Conservation (phyloP, 2,329 filamentous ascomycete species). For the Cladosporium sp. region DNA sequence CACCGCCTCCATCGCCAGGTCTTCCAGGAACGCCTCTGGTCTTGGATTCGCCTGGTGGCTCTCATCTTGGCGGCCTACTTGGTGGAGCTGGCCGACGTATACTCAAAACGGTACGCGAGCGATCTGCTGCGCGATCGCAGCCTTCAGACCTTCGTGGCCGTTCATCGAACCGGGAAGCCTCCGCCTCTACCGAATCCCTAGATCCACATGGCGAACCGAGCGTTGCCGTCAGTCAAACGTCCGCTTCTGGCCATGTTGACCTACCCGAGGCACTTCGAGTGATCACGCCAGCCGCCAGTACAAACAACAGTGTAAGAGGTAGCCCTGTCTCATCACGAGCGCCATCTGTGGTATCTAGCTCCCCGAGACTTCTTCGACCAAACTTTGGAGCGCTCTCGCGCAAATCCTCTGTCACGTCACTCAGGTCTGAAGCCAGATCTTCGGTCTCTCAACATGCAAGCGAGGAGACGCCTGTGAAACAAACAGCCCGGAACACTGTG, state of each 20-base stretch:
- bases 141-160: conserved; percentile 46
- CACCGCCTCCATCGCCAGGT: conserved; percentile 39
- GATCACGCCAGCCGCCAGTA: conserved; percentile 30
- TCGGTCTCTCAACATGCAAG: conserved; percentile 6
- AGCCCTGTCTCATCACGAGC: conserved; percentile 25
- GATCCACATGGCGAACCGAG: conserved; percentile 64
- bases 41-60: conserved; percentile 39
- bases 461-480: conserved; percentile 15
- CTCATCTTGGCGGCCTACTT: conserved; percentile 42
- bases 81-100: conserved; percentile 43
- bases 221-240: conserved; percentile 59
- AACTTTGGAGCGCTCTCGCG: conserved; percentile 20
- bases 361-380: conserved; percentile 20
- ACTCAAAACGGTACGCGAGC: conserved; percentile 44
- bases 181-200: conserved; percentile 51
- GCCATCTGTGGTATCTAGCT: conserved; percentile 20
- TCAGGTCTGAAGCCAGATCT: conserved; percentile 17
- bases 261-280: conserved; percentile 44
- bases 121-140: conserved; percentile 13
- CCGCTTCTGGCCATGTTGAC: conserved; percentile 58
- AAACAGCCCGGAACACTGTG: conserved; percentile 13
- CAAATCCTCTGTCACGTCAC: conserved; percentile 26
- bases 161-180: conserved; percentile 58
- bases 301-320: conserved; percentile 21
- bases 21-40: conserved; percentile 42